Conservation (phyloP, 352 stramenopile species). For the Phytophthora sp. region DNA sequence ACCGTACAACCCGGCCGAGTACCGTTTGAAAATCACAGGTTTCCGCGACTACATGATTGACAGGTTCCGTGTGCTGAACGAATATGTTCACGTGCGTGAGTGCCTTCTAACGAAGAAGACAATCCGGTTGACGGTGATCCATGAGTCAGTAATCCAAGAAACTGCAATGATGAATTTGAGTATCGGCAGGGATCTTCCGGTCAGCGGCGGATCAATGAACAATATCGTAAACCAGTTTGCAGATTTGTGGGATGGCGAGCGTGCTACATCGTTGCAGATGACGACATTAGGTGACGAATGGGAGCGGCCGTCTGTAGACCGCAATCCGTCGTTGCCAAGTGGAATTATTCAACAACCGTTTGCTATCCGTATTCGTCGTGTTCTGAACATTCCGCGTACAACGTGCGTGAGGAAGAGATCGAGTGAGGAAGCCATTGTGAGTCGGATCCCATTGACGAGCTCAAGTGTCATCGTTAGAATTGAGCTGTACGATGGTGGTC, state of each 20-base stretch:
- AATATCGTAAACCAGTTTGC: conserved; percentile 59
- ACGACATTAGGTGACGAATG: conserved; percentile 75
- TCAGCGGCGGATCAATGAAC: conserved; percentile 33
- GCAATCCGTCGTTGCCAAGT: conserved; percentile 50
- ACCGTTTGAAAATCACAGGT: conserved; percentile 86
- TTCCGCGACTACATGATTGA: conserved; percentile 90
- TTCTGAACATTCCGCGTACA: conserved; percentile 83
- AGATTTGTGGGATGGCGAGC: conserved; percentile 63
- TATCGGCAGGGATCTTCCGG: conserved; percentile 69
- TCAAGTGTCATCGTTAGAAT: conserved; percentile 79
- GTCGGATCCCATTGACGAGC: conserved; percentile 52
- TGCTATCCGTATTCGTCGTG: conserved; percentile 70
- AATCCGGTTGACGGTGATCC: conserved; percentile 83
- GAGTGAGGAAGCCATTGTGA: conserved; percentile 68
- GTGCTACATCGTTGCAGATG: conserved; percentile 70
- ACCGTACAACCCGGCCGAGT: conserved; percentile 83
- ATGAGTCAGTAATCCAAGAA: conserved; percentile 87
- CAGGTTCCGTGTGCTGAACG: conserved; percentile 80
- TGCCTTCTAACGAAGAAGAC: conserved; percentile 89
- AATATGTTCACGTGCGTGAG: conserved; percentile 90
- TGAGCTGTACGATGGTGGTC: conserved; percentile 77
- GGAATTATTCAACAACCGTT: conserved; percentile 70
- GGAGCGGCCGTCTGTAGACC: conserved; percentile 53
- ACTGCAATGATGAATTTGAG: conserved; percentile 80
- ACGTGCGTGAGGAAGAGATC: conserved; percentile 73